Evolutionary conservation across 257 asterid genomes (phyloP), one percentile per base, ranked within the genome.

Genomic region (Datura wrightii): DNA sequence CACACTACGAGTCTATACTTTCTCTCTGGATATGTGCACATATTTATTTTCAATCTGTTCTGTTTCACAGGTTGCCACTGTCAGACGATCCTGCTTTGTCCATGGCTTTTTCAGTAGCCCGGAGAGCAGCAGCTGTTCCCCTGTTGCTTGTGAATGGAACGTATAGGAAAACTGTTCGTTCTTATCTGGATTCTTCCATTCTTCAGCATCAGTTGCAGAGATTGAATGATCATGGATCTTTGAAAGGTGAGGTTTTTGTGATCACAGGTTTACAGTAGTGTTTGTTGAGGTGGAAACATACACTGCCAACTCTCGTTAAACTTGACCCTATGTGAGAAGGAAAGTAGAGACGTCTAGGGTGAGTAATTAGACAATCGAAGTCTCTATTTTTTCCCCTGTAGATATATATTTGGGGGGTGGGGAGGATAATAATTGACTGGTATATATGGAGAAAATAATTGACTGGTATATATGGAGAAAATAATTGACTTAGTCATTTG

Each of bases 61-160:
- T 89, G 58, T 85, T 82, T 39, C 85, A 78, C 90, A 96, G 99
- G 96, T 84, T 96, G 84, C 89, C 97, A 4, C 92, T 96, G 83
- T 94, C 99, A 18, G 99, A 96, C 85, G 98, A 96, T 85, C 95
- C 97, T 89, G 94, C 98, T 82, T 87, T 96, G 92, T 98, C 99
- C 74, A 96, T 96, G 98, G 98, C 98, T 4, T 96, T 96, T 86
- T 94, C 99, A 70, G 98, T 92, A 83, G 94, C 99, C 84, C 90
- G 98, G 89, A 90, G 97, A 89, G 98, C 99, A 67, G 98, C 99
- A 86, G 94, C 98, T 84, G 97, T 96, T 37, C 99, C 99, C 15
- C 86, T 89, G 70, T 91, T 96, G 83, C 98, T 96, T 80, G 99
- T 96, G 86, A 96, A 96, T 88, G 99, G 99, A 85, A 96, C 99